Evolutionary conservation across 495 filamentous ascomycete genomes (phyloP).

Genomic region (Daldinia bambusicola): DNA sequence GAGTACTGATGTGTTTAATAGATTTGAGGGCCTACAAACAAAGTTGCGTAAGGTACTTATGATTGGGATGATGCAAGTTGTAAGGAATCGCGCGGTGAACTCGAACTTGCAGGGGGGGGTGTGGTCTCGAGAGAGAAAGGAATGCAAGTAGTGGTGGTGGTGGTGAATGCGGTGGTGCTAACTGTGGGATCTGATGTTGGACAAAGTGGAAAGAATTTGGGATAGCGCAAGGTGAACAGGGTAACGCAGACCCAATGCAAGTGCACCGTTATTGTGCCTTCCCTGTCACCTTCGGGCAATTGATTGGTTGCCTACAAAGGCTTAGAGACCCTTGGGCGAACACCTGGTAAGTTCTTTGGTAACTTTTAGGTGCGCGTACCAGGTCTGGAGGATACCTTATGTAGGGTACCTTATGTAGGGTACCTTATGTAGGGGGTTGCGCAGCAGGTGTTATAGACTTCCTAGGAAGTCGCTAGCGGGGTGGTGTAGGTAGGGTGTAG

Average conservation of each 20-base stretch:
- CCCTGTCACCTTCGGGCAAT: conserved; percentile 24
- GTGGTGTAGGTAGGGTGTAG: conserved; percentile 6
- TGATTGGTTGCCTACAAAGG: conserved; percentile 38
- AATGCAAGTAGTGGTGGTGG: not conserved
- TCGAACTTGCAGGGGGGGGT: conserved; percentile 16
- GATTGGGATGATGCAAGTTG: conserved; percentile 2
- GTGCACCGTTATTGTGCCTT: conserved; percentile 38
- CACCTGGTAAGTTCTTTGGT: conserved; percentile 24
- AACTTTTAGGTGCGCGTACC: conserved; percentile 16
- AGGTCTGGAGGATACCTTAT: no score
- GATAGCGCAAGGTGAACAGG: conserved; percentile 37
- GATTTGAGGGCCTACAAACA: conserved; percentile 21
- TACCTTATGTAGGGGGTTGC: conserved; percentile 8
- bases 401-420: no score
- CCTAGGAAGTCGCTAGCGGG: conserved; percentile 5
- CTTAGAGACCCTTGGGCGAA: conserved; percentile 28
- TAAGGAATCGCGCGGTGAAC: conserved; percentile 30
- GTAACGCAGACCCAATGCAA: conserved; percentile 38
- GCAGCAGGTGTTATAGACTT: not conserved
- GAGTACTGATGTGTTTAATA: conserved; percentile 15
- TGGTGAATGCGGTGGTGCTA: not conserved
- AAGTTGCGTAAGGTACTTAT: conserved; percentile 7
- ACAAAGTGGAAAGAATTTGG: conserved; percentile 23
- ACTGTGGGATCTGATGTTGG: conserved; percentile 18
- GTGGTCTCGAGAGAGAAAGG: conserved; percentile 31